Percentiles rank a stretch among this genome's conserved stretches.
Conservation (phyloP, 345 rosid species). For the Gynandropsis gynandra region DNA sequence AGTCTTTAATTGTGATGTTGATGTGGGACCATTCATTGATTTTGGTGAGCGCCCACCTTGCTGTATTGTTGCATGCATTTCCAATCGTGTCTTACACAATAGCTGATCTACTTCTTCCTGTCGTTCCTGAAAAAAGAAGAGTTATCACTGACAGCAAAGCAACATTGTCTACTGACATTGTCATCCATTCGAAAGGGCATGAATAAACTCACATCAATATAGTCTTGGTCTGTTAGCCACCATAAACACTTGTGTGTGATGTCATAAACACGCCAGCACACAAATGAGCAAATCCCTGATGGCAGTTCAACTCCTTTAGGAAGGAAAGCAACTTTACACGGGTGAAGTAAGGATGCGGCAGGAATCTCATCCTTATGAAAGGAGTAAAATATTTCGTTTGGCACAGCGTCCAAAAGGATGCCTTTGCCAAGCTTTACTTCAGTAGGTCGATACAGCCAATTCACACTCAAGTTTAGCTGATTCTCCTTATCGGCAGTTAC, state of each 20-base stretch:
- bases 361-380: constrained; percentile 79
- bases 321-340: constrained; percentile 79
- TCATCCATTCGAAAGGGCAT: not conserved
- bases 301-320: constrained; percentile 68
- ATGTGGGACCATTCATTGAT: constrained; percentile 63
- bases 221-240: constrained; percentile 78
- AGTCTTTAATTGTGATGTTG: constrained; percentile 60
- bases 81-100: constrained; percentile 43
- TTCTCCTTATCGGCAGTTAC: constrained; percentile 38
- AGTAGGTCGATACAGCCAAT: constrained; percentile 75
- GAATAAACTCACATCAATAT: constrained; percentile 57
- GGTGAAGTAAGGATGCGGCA: constrained; percentile 71
- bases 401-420: constrained; percentile 63
- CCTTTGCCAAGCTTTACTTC: constrained; percentile 75
- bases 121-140: constrained; percentile 31
- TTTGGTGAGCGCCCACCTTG: constrained; percentile 73
- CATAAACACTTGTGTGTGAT: constrained; percentile 56
- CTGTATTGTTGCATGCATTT: constrained; percentile 61
- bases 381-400: constrained; percentile 75
- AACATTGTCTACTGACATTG: not conserved
- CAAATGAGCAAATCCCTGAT: constrained; percentile 58
- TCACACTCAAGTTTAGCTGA: constrained; percentile 44
- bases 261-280: constrained; percentile 71
- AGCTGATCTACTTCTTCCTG: constrained; percentile 62
- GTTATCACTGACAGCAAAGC: constrained; percentile 1